Evolutionary conservation across 345 rosid species (phyloP).

Genomic region (Kernera saxatilis): DNA sequence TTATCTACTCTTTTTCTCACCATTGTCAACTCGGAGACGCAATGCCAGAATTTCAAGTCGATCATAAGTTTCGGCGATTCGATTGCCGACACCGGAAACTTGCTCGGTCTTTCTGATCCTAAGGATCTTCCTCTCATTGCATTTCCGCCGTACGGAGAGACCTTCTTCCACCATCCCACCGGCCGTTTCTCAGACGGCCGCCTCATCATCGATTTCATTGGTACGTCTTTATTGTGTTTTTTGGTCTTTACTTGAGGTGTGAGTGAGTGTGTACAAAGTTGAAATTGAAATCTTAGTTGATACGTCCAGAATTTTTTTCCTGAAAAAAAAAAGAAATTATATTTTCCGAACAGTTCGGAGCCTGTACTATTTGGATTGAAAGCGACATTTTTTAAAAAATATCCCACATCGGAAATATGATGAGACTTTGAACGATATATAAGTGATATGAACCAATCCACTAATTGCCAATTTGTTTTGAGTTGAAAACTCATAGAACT

Average conservation of each 20-base stretch:
- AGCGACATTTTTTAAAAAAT: too few relatives aligned
- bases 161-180: slow-evolving; percentile 43
- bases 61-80: slow-evolving; percentile 62
- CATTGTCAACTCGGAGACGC: not conserved
- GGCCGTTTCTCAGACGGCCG: slow-evolving; percentile 52
- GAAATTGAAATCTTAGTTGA: too few relatives aligned
- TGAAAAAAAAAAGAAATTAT: too few relatives aligned
- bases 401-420: too few relatives aligned
- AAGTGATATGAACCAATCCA: too few relatives aligned
- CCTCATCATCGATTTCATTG: slow-evolving; percentile 48
- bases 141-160: slow-evolving; percentile 41
- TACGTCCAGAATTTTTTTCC: too few relatives aligned
- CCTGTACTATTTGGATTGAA: too few relatives aligned
- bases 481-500: too few relatives aligned
- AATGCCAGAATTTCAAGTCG: slow-evolving; percentile 15
- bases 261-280: not conserved
- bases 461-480: too few relatives aligned
- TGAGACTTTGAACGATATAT: too few relatives aligned
- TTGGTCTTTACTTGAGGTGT: not conserved
- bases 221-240: slow-evolving; percentile 6
- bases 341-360: too few relatives aligned
- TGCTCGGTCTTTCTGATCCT: slow-evolving; percentile 4
- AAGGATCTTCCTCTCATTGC: slow-evolving; percentile 11
- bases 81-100: slow-evolving; percentile 49
- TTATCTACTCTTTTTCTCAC: not conserved